Evolutionary conservation across 129 eudicot genomes (phyloP).

Genomic region (Solidago caesia): DNA sequence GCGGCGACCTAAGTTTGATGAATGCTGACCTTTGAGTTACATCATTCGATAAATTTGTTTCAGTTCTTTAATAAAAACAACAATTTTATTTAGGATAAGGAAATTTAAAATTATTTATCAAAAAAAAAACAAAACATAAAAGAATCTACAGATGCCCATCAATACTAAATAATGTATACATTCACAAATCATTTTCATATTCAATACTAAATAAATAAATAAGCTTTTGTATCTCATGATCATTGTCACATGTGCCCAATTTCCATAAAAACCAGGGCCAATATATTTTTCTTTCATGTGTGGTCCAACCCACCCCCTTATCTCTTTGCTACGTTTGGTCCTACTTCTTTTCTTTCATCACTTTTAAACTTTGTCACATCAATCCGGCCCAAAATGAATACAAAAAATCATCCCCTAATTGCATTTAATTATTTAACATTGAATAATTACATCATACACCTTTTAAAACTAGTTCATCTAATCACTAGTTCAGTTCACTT

Average conservation of each 20-base stretch:
- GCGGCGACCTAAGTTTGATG: too few species aligned
- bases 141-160: not conserved
- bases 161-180: not conserved
- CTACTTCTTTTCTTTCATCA: slow-evolving; percentile 23
- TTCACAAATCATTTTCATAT: slow-evolving; percentile 8
- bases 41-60: too few species aligned
- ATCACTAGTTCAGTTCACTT: not conserved
- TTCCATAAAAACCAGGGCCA: slow-evolving; percentile 32
- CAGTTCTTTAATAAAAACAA: too few species aligned
- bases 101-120: too few species aligned
- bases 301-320: slow-evolving; percentile 34
- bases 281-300: slow-evolving; percentile 13
- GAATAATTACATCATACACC: slow-evolving; percentile 9
- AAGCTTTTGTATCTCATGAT: slow-evolving; percentile 14
- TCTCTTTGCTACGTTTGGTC: slow-evolving; percentile 32
- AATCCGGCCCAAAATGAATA: not conserved
- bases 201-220: not conserved
- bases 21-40: too few species aligned
- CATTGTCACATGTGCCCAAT: slow-evolving; percentile 21
- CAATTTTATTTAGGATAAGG: too few species aligned
- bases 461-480: not conserved
- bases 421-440: not conserved
- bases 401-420: slow-evolving; percentile 9
- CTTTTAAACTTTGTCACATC: slow-evolving; percentile 38
- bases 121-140: too few species aligned